Evolutionary conservation across 441 rosid species (phyloP).

Genomic region (Gossypium lobatum): DNA sequence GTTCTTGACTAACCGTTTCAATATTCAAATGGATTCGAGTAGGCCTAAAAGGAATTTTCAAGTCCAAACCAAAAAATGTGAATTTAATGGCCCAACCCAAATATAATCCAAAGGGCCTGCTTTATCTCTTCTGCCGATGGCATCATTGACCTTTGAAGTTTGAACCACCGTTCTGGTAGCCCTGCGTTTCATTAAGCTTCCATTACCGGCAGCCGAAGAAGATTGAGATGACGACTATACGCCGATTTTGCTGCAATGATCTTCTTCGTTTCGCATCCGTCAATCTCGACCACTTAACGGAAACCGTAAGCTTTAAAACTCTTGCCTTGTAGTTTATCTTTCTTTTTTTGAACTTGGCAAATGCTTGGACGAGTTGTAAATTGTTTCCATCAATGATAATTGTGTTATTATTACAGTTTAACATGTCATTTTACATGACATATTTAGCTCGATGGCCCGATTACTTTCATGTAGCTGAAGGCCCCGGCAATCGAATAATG

Average conservation of each 20-base stretch:
- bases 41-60: neutral
- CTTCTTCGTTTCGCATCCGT: conserved; percentile 87
- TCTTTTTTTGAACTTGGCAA: neutral
- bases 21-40: neutral
- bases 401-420: conserved; percentile 47
- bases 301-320: conserved; percentile 50
- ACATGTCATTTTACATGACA: conserved; percentile 95
- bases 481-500: conserved; percentile 69
- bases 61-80: neutral
- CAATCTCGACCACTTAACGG: conserved; percentile 91
- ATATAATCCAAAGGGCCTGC: neutral
- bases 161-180: neutral
- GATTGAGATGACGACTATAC: conserved; percentile 62
- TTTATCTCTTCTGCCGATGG: neutral
- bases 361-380: conserved; percentile 3
- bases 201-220: neutral
- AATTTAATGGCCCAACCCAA: neutral
- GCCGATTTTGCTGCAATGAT: conserved; percentile 89
- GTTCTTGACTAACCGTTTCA: neutral
- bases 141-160: neutral
- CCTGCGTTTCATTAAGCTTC: conserved; percentile 2
- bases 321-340: neutral
- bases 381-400: neutral
- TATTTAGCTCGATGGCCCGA: conserved; percentile 96
- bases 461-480: conserved; percentile 90